Evolutionary conservation across 371 early-diverging fungal genomes (phyloP).

Genomic region (Globomyces sp.): DNA sequence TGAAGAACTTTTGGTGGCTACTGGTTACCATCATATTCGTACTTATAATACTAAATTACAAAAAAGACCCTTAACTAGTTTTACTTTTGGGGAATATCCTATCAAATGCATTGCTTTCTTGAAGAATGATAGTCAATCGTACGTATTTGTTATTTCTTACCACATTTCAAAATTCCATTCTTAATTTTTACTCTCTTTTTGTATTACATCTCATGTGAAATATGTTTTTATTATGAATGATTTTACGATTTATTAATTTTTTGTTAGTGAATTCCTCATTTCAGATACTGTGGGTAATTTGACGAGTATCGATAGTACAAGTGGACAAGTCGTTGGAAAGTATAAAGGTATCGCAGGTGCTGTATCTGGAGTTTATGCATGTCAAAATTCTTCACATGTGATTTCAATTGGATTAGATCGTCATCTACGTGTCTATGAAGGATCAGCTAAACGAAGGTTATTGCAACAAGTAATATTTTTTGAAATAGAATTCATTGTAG

Average conservation of each 20-base stretch:
- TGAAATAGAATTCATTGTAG: not conserved
- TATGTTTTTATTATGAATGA: not conserved
- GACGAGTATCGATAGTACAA: slow-evolving; percentile 54
- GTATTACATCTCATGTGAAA: not conserved
- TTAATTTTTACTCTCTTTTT: slow-evolving; percentile 33
- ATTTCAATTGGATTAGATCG: slow-evolving; percentile 76
- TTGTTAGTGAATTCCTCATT: no score
- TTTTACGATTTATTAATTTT: not conserved
- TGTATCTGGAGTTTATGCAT: slow-evolving; percentile 49
- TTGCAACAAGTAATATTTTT: slow-evolving; percentile 53
- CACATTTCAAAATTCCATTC: slow-evolving; percentile 13
- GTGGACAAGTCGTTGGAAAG: slow-evolving; percentile 37
- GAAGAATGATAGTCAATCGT: no score
- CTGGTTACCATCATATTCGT: slow-evolving; percentile 77
- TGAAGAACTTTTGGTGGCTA: slow-evolving; percentile 27
- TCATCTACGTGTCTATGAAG: slow-evolving; percentile 73
- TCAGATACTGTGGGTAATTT: slow-evolving; percentile 62
- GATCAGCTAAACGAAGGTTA: slow-evolving; percentile 55
- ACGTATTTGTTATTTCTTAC: no score
- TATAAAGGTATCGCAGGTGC: slow-evolving; percentile 73
- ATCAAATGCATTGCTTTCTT: slow-evolving; percentile 47
- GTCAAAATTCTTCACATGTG: slow-evolving; percentile 45
- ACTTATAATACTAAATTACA: slow-evolving; percentile 73
- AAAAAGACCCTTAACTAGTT: slow-evolving; percentile 67
- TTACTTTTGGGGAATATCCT: slow-evolving; percentile 68